Evolutionary conservation across 1,284 basidiomycete genomes (phyloP).

Genomic region (Vanrija pseudolonga): DNA sequence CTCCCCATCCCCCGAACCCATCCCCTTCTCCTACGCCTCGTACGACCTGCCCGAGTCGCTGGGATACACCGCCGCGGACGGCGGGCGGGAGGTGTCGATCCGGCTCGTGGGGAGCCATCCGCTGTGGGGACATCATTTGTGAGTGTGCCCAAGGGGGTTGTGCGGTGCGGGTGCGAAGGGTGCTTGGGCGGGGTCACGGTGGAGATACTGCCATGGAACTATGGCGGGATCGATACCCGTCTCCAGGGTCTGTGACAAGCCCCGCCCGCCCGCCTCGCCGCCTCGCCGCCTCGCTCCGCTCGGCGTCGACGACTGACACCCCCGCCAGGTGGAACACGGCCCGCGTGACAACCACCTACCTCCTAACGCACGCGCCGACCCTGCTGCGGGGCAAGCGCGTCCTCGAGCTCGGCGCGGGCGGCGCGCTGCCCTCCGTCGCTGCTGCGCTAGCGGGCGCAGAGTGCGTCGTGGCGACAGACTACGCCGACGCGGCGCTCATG

Average conservation of each 20-base stretch:
- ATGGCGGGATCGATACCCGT: too few relatives aligned
- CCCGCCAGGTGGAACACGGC: slow-evolving; percentile 78
- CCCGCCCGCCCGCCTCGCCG: not conserved
- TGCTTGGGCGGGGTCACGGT: not conserved
- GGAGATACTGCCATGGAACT: not conserved
- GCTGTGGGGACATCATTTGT: slow-evolving; percentile 88
- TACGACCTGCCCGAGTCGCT: slow-evolving; percentile 33
- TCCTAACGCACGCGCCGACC: slow-evolving; percentile 53
- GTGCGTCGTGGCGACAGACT: slow-evolving; percentile 73
- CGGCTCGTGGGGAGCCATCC: slow-evolving; percentile 81
- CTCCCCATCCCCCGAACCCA: slow-evolving; percentile 34
- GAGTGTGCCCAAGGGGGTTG: slow-evolving; percentile 37
- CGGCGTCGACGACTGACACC: not conserved
- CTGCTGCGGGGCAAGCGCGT: slow-evolving; percentile 54
- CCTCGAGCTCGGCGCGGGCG: slow-evolving; percentile 89
- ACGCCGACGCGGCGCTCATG: slow-evolving; percentile 76
- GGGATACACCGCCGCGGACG: slow-evolving; percentile 12
- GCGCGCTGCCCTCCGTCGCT: slow-evolving; percentile 78
- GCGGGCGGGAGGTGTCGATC: slow-evolving; percentile 56
- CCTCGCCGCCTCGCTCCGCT: not conserved
- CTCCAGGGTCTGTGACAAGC: too few relatives aligned
- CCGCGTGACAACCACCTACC: slow-evolving; percentile 66
- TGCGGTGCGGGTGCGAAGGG: not conserved
- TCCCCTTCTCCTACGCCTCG: slow-evolving; percentile 37
- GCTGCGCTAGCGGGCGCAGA: slow-evolving; percentile 64